Percentiles rank a stretch among this genome's conserved stretches.
phyloP scores from a whole-genome alignment of 2,329 filamentous ascomycete genomes.

The Claviceps spartinae region DNA sequence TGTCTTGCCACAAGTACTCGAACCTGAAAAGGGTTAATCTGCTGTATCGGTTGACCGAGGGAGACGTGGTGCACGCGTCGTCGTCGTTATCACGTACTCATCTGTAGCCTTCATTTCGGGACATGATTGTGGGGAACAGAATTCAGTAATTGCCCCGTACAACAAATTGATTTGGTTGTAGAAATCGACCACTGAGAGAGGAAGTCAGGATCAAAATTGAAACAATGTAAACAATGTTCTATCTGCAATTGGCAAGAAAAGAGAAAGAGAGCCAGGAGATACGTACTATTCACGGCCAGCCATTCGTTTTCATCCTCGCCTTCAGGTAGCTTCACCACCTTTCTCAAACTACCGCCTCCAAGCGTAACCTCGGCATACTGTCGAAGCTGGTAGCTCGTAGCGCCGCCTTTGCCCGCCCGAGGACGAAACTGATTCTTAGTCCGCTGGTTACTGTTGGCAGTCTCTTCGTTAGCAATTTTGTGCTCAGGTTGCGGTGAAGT shows the following conservation, averaged over 20 bases:
- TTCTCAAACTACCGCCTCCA: constrained; percentile 84
- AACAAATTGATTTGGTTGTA: constrained; percentile 99
- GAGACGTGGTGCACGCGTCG: background rate
- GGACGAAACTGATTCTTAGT: constrained; percentile 86
- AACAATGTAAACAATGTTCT: background rate
- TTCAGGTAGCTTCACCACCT: constrained; percentile 92
- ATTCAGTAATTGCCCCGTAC: constrained; percentile 97
- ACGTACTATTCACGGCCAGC: constrained; percentile 87
- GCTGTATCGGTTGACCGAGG: background rate
- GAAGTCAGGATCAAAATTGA: background rate
- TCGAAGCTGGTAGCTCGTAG: constrained; percentile 78
- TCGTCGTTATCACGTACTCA: constrained; percentile 47
- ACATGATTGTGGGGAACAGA: constrained; percentile 93
- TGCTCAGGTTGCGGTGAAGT: constrained; percentile 10
- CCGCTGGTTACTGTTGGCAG: constrained; percentile 49
- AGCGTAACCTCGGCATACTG: constrained; percentile 97
- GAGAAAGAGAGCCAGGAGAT: background rate
- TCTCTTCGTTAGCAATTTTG: constrained; percentile 18
- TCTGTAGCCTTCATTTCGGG: constrained; percentile 99
- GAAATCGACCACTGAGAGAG: constrained; percentile 77
- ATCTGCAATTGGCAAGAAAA: background rate
- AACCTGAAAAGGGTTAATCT: constrained; percentile 42
- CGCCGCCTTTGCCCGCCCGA: constrained; percentile 75
- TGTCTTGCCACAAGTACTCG: constrained; percentile 98
- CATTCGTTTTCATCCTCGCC: constrained; percentile 97